Base-by-base conservation (phyloP, 345 rosid species). In the Aquilaria sinensis region DNA sequence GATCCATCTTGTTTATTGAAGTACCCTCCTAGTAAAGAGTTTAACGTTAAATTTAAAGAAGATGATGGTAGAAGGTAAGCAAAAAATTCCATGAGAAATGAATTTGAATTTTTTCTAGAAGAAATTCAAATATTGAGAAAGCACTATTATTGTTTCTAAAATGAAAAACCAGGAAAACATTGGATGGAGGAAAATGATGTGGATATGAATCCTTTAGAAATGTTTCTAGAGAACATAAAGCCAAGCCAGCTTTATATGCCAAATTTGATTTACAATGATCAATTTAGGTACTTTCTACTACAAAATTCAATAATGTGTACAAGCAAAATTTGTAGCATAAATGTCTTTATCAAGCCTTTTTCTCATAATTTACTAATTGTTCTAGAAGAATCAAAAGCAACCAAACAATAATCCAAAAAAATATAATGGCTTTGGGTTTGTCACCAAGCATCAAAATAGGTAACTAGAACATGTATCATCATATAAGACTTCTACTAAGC, bases 11-110 rank as follows among this genome's bases (percentile, higher is more conserved):
- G 76, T 68, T 79, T 85, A 77, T 88, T 88, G 7, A 83, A 75
- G 73, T 77, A 85, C 68, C 88, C 74, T 67, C 83, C 86, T 29
- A 83, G 83, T 64, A 85, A 85, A 63, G 91, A 85, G 61, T 70
- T 77, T 52, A 86, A 85, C 75, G 79, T 62, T 55, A 85, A 79
- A 63, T 61, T 70, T 60, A 74, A 70, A 53, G 72, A 77, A 10
- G 84, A 77, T 51, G 84, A 85, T 72, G 67, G 75, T 56, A 78
- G 72, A 78, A 70, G 86, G 91, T 85, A 64, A 29, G 34, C 58
- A 55, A 31, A 29, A 14, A n/a, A n/a, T 55, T 13, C 41, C n/a
- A n/a, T n/a, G n/a, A n/a, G n/a, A n/a, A n/a, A n/a, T n/a, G n/a
- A n/a, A n/a, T n/a, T n/a, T n/a, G n/a, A n/a, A n/a, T n/a, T n/a